phyloP scores from a whole-genome alignment of 768 basidiomycete genomes.

The Phlegmacium glaucopus region DNA sequence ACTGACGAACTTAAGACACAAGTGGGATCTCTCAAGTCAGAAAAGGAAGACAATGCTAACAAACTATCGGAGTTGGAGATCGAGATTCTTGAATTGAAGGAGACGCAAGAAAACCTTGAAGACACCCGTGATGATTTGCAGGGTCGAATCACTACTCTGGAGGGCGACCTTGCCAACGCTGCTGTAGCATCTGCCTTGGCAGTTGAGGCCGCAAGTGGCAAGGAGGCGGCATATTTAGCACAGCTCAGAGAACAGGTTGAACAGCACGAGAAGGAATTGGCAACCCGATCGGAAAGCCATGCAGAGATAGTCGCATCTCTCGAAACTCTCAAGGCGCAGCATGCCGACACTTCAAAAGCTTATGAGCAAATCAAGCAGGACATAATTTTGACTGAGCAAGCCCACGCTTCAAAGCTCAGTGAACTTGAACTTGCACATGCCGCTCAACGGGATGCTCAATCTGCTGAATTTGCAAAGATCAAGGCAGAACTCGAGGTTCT shows the following conservation, averaged over 20 bases:
- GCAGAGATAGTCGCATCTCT: slow-evolving; percentile 40
- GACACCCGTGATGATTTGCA: slow-evolving; percentile 50
- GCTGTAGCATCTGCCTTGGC: slow-evolving; percentile 45
- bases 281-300: slow-evolving; percentile 41
- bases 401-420: slow-evolving; percentile 44
- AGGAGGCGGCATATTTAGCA: slow-evolving; percentile 42
- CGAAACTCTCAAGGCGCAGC: slow-evolving; percentile 42
- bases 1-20: slow-evolving; percentile 44
- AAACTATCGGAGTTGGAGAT: slow-evolving; percentile 81
- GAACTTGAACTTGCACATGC: slow-evolving; percentile 50
- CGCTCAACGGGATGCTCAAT: slow-evolving; percentile 48
- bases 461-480: slow-evolving; percentile 53
- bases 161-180: slow-evolving; percentile 51
- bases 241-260: slow-evolving; percentile 37
- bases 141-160: slow-evolving; percentile 44
- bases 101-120: slow-evolving; percentile 60
- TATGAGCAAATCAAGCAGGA: slow-evolving; percentile 48
- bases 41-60: slow-evolving; percentile 67
- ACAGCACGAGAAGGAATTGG: slow-evolving; percentile 45
- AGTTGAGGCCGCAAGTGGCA: slow-evolving; percentile 41
- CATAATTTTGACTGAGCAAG: slow-evolving; percentile 41
- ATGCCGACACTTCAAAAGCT: slow-evolving; percentile 39
- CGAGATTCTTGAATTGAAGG: slow-evolving; percentile 74
- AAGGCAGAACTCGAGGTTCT: slow-evolving; percentile 64
- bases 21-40: slow-evolving; percentile 49